phyloP scores from a whole-genome alignment of 2,329 filamentous ascomycete genomes.

The Talaromyces rugulosus region DNA sequence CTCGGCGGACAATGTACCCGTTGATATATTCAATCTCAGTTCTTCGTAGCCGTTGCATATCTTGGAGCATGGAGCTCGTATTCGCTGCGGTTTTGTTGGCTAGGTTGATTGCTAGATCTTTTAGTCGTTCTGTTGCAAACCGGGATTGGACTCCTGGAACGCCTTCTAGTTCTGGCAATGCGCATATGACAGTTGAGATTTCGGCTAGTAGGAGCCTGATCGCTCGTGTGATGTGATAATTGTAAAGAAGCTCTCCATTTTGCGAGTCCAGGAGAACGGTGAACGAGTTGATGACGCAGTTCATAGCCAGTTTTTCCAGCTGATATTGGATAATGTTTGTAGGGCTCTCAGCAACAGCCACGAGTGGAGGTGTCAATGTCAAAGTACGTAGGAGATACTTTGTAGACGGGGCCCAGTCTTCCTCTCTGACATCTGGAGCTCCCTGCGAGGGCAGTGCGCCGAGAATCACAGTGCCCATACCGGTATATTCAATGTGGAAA shows the following conservation, averaged over 20 bases:
- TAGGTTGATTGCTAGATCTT: constrained; percentile 55
- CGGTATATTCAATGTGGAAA: constrained; percentile 55
- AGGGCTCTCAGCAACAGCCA: constrained; percentile 55
- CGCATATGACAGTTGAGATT: constrained; percentile 65
- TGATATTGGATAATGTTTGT: constrained; percentile 66
- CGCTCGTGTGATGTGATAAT: constrained; percentile 60
- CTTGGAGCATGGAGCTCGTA: constrained; percentile 63
- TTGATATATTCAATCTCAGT: constrained; percentile 84
- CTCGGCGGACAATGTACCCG: constrained; percentile 76
- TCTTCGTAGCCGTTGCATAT: constrained; percentile 56
- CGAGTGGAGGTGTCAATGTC: constrained; percentile 58
- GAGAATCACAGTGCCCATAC: constrained; percentile 56
- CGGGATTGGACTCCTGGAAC: constrained; percentile 58
- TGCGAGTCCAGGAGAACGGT: constrained; percentile 73
- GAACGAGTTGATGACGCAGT: constrained; percentile 73
- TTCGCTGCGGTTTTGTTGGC: constrained; percentile 53
- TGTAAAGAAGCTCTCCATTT: constrained; percentile 68
- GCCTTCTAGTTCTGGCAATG: constrained; percentile 67
- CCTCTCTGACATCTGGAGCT: constrained; percentile 20
- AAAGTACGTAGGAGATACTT: constrained; percentile 64
- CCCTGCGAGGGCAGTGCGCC: constrained; percentile 43
- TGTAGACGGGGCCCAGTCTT: constrained; percentile 35
- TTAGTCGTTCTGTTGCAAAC: constrained; percentile 58
- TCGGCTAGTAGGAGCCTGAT: constrained; percentile 72
- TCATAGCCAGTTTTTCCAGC: constrained; percentile 72